Evolutionary conservation across 805 yeast species (phyloP).

Genomic region (Yarrowia divulgata): DNA sequence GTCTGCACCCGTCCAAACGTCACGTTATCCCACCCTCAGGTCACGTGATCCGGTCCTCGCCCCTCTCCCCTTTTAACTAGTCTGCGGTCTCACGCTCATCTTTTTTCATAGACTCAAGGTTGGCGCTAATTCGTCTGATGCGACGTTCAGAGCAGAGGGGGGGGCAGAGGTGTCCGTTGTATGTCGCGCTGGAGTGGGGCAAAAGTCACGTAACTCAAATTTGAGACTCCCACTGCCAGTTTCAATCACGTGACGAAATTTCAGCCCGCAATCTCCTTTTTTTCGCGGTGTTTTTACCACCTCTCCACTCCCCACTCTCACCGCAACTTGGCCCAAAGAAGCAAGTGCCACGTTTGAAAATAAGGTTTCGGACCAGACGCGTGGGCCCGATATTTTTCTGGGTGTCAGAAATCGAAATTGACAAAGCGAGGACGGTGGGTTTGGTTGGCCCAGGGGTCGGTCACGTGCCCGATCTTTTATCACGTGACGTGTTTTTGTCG

Average conservation of each 20-base stretch:
- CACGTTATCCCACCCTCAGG: not conserved
- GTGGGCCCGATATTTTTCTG: not conserved
- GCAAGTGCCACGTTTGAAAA: not conserved
- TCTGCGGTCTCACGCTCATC: not conserved
- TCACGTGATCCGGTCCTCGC: not conserved
- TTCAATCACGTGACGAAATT: not conserved
- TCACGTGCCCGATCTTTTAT: too few relatives aligned
- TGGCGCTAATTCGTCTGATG: not conserved
- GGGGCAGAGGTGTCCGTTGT: too few relatives aligned
- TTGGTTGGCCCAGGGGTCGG: too few relatives aligned
- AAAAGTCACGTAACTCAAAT: too few relatives aligned
- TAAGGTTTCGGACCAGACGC: slow-evolving; percentile 9
- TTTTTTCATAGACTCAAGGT: too few relatives aligned
- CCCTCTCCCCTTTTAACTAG: not conserved
- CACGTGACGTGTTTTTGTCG: not conserved
- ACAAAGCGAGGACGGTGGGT: too few relatives aligned
- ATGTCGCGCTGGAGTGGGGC: too few relatives aligned
- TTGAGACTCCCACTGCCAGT: too few relatives aligned
- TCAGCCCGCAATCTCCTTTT: not conserved
- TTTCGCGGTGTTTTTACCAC: not conserved
- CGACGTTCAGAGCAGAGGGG: not conserved
- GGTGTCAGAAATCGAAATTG: not conserved
- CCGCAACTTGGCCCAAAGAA: slow-evolving; percentile 3
- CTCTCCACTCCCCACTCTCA: too few relatives aligned
- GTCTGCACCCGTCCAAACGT: not conserved